These are phyloP conservation scores for Leccinum insigne DNA, from an alignment of 1,284 basidiomycete genomes.

Conservation along the genomic window DNA sequence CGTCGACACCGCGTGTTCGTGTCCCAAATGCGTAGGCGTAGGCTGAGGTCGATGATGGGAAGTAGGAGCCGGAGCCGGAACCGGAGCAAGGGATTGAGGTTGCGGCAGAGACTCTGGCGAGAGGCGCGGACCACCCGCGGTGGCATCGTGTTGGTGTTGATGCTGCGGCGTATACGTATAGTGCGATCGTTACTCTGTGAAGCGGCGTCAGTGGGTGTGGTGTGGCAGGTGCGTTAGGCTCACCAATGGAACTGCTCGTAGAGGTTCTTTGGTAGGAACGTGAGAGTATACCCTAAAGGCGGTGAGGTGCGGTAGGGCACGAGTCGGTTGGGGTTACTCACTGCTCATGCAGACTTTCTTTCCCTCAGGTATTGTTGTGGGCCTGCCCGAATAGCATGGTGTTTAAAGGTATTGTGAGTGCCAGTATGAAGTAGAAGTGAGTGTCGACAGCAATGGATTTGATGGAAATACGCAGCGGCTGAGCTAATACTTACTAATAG, in stretches of 20 bases:
- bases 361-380: conserved; percentile 43
- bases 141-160: conserved; percentile 1
- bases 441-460: no score
- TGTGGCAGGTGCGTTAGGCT: not conserved
- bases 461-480: no score
- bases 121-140: not conserved
- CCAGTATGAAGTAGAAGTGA: not conserved
- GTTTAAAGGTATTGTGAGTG: conserved; percentile 40
- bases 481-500: no score
- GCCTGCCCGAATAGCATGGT: conserved; percentile 29
- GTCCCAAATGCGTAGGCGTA: not conserved
- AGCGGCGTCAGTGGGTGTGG: not conserved
- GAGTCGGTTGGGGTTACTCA: conserved; percentile 43
- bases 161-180: conserved; percentile 29
- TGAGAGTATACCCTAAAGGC: not conserved
- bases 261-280: not conserved
- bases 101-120: not conserved
- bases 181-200: conserved; percentile 17
- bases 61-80: not conserved
- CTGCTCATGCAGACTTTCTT: conserved; percentile 48
- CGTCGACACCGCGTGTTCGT: not conserved
- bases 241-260: not conserved
- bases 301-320: not conserved
- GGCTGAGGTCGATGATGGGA: not conserved
- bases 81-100: not conserved